These are phyloP conservation scores for Gorgonomyces haynaldii DNA, from an alignment of 192 early-diverging fungal species.

Conservation along the genomic window DNA sequence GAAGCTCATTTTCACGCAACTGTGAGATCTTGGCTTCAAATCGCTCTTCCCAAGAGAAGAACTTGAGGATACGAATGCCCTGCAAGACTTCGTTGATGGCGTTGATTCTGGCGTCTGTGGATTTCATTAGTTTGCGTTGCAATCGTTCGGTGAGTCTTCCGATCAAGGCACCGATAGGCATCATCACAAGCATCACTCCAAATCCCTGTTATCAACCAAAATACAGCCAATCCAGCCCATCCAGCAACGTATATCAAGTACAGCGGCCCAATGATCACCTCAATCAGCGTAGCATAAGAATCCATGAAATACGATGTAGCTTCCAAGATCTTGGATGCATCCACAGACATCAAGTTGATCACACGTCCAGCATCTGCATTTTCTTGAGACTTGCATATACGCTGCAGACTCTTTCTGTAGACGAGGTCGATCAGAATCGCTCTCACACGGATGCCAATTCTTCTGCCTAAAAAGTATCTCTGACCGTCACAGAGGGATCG, in stretches of 20 bases:
- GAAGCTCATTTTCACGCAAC: conserved; percentile 18
- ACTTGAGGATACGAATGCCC: conserved; percentile 29
- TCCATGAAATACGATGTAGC: conserved; percentile 16
- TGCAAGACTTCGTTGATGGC: conserved; percentile 53
- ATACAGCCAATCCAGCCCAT: neutral
- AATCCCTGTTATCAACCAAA: conserved; percentile 15
- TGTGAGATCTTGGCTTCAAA: conserved; percentile 9
- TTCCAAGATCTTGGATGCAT: conserved; percentile 19
- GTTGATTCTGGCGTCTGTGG: conserved; percentile 49
- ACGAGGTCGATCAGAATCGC: conserved; percentile 30
- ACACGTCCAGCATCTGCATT: neutral
- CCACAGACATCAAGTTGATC: conserved; percentile 8
- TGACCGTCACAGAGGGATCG: conserved; percentile 27
- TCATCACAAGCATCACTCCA: conserved; percentile 22
- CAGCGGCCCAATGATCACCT: neutral
- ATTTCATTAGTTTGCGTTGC: conserved; percentile 29
- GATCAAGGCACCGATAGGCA: conserved; percentile 19
- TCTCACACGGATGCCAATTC: conserved; percentile 24
- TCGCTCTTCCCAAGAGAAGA: conserved; percentile 27
- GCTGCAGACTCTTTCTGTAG: conserved; percentile 33
- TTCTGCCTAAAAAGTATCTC: conserved; percentile 28
- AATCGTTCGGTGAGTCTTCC: conserved; percentile 22
- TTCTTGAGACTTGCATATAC: conserved; percentile 1
- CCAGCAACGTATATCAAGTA: conserved; percentile 6
- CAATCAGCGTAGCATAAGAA: neutral